A percentile compares a stretch with the other conserved stretches of the same genome.
Conservation (phyloP, 805 yeast species). For the Teunomyces funiuensis region DNA sequence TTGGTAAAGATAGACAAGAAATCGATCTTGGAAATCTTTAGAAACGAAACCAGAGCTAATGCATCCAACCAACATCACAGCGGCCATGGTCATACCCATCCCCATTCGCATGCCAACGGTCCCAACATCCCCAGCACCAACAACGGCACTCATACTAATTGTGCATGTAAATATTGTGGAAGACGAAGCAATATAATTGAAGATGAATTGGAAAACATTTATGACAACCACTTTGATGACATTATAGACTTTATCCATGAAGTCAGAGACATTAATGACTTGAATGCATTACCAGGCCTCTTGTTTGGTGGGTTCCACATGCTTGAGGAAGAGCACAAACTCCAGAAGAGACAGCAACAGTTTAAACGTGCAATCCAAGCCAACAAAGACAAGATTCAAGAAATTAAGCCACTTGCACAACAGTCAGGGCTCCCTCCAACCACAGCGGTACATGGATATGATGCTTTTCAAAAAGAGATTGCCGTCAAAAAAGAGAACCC, state of each 20-base stretch:
- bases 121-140: slow-evolving; percentile 8
- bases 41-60: slow-evolving; percentile 34
- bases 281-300: slow-evolving; percentile 35
- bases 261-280: slow-evolving; percentile 36
- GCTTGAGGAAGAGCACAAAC: slow-evolving; percentile 33
- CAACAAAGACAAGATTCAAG: background rate
- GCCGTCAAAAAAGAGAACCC: too few relatives aligned
- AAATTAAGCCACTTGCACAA: background rate
- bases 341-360: slow-evolving; percentile 25
- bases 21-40: slow-evolving; percentile 64
- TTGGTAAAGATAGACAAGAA: slow-evolving; percentile 67
- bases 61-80: slow-evolving; percentile 7
- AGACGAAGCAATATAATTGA: slow-evolving; percentile 69
- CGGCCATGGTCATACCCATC: slow-evolving; percentile 45
- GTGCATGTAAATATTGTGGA: slow-evolving; percentile 79
- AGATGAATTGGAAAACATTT: slow-evolving; percentile 71
- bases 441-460: background rate
- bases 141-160: slow-evolving; percentile 23
- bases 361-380: slow-evolving; percentile 1
- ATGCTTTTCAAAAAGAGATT: background rate
- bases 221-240: slow-evolving; percentile 63
- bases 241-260: slow-evolving; percentile 39
- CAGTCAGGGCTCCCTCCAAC: background rate
- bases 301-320: slow-evolving; percentile 37
- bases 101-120: slow-evolving; percentile 12